These are phyloP conservation scores for Neofusicoccum sp. DNA, from an alignment of 2,329 filamentous ascomycete species.

Conservation along the genomic window DNA sequence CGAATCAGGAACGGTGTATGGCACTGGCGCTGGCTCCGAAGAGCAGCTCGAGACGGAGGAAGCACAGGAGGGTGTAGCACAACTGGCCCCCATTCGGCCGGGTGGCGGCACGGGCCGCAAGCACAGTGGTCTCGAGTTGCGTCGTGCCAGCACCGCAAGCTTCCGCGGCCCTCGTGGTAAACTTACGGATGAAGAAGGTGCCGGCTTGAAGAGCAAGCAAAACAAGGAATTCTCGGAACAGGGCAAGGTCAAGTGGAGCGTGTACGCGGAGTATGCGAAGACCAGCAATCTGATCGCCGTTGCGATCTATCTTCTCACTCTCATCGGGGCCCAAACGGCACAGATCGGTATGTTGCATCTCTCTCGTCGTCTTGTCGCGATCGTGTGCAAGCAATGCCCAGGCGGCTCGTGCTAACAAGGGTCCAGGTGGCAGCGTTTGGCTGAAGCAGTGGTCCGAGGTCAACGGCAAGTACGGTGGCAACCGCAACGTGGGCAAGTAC, in stretches of 20 bases:
- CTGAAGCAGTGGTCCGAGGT: constrained; percentile 86
- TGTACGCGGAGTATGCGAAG: constrained; percentile 92
- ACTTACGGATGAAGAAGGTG: constrained; percentile 77
- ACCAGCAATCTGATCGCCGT: constrained; percentile 89
- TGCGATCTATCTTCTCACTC: constrained; percentile 69
- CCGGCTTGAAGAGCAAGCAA: constrained; percentile 73
- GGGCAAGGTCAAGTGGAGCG: constrained; percentile 96
- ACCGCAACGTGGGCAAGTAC: constrained; percentile 80
- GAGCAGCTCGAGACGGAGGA: constrained; percentile 57
- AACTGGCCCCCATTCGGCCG: constrained; percentile 71
- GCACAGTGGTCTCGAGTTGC: constrained; percentile 65
- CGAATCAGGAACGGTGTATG: constrained; percentile 62
- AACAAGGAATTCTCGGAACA: constrained; percentile 86
- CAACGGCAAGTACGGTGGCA: constrained; percentile 67
- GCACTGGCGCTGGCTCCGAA: constrained; percentile 45
- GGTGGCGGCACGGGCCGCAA: constrained; percentile 58
- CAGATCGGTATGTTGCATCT: constrained; percentile 64
- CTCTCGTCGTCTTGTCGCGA: constrained; percentile 4
- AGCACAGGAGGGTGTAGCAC: constrained; percentile 68
- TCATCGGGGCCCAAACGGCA: constrained; percentile 77
- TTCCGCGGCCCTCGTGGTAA: constrained; percentile 85
- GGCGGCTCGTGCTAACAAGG: constrained; percentile 1
- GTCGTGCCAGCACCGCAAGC: constrained; percentile 87
- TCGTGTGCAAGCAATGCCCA: neutral
- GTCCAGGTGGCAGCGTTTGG: constrained; percentile 78